Evolutionary conservation across 176 grass and related monocot species (phyloP), one percentile per base, ranked within the genome.

Genomic region (Zoysia japonica): DNA sequence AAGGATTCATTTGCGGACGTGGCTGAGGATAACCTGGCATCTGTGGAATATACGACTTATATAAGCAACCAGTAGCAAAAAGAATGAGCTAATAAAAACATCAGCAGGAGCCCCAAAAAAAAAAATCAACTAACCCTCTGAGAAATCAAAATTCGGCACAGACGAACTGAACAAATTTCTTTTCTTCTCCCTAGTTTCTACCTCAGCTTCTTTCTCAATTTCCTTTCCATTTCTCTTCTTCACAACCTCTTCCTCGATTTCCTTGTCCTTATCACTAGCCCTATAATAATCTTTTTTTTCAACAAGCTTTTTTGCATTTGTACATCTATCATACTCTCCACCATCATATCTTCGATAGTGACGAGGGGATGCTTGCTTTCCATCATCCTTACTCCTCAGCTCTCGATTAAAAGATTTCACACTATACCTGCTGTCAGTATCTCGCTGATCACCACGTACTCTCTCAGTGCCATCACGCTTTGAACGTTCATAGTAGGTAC

Each of bases 201-300:
- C 36, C 74, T 76, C 80, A 45, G 40, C 44, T 74, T 90, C 82
- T 63, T 89, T 92, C 57, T 89, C 80, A 68, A 78, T 84, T 85
- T 98, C 95, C 78, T 82, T 83, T 75, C 80, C 85, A 87, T 70
- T 78, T 51, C 78, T 80, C 40, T 90, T 92, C 44, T 80, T 89
- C 82, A 49, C 40, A 16, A 73, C 69, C 28, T 85, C 80, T 46
- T 87, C 91, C 28, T 89, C 76, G 37, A 44, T 70, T 70, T 97
- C 91, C 55, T 77, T 97, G 61, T 77, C 76, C 69, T 77, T 92
- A 79, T 48, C 39, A 37, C 60, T 16, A 62, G 42, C 71, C 77
- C 68, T 84, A 13, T 67, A 59, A 59, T 61, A 12, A 73, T 82
- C 84, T 76, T 19, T 88, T 78, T 79, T 80, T 78, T 82, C 76